Base-by-base conservation (phyloP, 1,284 basidiomycete genomes). In the Moesziomyces parantarcticus region DNA sequence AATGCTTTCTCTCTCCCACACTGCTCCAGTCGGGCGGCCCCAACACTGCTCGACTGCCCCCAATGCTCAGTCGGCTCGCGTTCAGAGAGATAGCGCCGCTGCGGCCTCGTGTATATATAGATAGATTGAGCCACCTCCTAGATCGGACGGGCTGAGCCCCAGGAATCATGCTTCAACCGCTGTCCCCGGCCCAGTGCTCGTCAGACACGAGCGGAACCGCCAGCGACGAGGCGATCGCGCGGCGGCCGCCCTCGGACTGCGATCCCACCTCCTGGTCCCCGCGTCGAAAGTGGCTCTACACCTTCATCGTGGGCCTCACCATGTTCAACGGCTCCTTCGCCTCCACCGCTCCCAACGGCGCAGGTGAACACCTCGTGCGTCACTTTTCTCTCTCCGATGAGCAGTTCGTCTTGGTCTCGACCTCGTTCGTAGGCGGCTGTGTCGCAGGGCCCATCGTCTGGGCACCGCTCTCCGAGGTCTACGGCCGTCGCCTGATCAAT, bases 311-410 rank as follows among this genome's bases (percentile, higher is more conserved):
- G 1, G 65, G 65, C 18, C 42, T 65, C 26, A 68, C 65, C 54
- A 73, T 73, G 70, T 64, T 73, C 49, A 73, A 68, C 34, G 70
- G 42, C 22, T 68, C 70, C 0, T 68, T 73, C 34, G 70, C 65
- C 14, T 73, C 70, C 18, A 73, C 65, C 16, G 60, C 61, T 11
- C 59, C 64, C 20, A 68, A 65, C 34, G 74, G 74, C 18, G 62
- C 68, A 3, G 50, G 56, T 16, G 34, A 34, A 4, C 41, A 41
- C 22, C 47, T 76, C 23, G 64, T 54, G 1, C 39, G 43, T 18
- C 56, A 56, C 8, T 65, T 60, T 9, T 49, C 41, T 0, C 54
- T 71, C 10, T 56, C 68, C 5, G 50, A 58, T 21, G 61, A 65
- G 16, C 61, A 72, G 29, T 44, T 63, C 43, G 54, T 58, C 13